Percentiles rank a stretch among this genome's conserved stretches.
Conservation (phyloP, 2,329 filamentous ascomycete genomes). For the Neonectria faginata region DNA sequence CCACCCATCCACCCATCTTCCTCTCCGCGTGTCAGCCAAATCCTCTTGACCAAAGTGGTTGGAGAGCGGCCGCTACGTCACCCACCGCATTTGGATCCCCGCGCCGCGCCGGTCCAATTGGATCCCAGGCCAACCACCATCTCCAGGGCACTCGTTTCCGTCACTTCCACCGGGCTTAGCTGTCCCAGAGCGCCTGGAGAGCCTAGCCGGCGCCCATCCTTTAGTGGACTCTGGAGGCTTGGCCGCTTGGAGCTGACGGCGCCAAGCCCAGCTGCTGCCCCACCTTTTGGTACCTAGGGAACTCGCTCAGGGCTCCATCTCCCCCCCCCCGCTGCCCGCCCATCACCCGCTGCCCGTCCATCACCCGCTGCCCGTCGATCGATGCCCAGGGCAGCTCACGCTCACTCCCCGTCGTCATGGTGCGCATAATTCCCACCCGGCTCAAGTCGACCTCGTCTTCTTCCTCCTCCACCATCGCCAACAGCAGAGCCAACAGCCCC, state of each 20-base stretch:
- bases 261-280: background rate
- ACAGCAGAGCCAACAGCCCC: conserved; percentile 59
- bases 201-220: background rate
- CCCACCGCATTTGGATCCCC: conserved; percentile 11
- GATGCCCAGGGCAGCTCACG: conserved; percentile 6
- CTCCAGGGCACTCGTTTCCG: background rate
- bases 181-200: background rate
- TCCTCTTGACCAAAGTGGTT: background rate
- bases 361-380: conserved; percentile 23
- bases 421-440: conserved; percentile 67
- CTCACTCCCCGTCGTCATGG: conserved; percentile 54
- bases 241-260: background rate
- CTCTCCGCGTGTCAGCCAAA: background rate
- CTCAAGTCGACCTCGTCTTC: conserved; percentile 60
- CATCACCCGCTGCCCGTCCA: background rate
- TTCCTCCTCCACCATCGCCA: conserved; percentile 54
- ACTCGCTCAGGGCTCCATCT: background rate
- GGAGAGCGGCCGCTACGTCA: conserved; percentile 9
- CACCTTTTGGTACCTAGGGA: background rate
- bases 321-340: background rate
- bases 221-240: background rate
- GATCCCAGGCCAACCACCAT: background rate
- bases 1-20: background rate
- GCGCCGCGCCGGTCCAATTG: conserved; percentile 2
- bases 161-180: background rate